phyloP scores from a whole-genome alignment of 1,284 basidiomycete species.

The Mycosarcoma maydis region DNA sequence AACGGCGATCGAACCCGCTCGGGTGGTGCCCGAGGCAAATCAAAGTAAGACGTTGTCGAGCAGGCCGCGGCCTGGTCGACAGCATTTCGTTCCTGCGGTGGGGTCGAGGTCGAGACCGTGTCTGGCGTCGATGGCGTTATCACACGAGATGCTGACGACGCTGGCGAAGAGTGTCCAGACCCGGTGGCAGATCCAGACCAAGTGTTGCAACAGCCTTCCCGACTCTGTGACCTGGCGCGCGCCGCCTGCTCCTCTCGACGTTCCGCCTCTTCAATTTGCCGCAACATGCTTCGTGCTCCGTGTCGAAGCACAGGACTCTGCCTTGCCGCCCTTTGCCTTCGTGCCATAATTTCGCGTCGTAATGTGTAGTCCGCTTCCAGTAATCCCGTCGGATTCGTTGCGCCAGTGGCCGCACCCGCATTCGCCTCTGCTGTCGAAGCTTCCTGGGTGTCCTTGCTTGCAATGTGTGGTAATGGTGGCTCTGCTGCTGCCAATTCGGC shows the following conservation, averaged over 20 bases:
- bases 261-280: slow-evolving; percentile 45
- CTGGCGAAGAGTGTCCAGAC: slow-evolving; percentile 26
- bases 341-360: slow-evolving; percentile 28
- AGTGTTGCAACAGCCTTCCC: slow-evolving; percentile 1
- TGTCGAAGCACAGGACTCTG: slow-evolving; percentile 31
- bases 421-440: neutral
- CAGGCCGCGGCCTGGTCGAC: neutral
- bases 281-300: slow-evolving; percentile 45
- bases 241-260: slow-evolving; percentile 30
- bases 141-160: slow-evolving; percentile 11
- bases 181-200: slow-evolving; percentile 17
- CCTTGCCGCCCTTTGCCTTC: slow-evolving; percentile 20
- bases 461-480: slow-evolving; percentile 12
- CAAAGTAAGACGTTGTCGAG: slow-evolving; percentile 39
- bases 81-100: slow-evolving; percentile 12
- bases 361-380: slow-evolving; percentile 32
- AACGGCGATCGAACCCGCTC: slow-evolving; percentile 35
- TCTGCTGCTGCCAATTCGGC: slow-evolving; percentile 36
- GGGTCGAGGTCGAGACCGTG: slow-evolving; percentile 15
- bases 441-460: neutral
- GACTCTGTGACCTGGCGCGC: slow-evolving; percentile 12
- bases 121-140: slow-evolving; percentile 30
- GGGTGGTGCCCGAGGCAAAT: slow-evolving; percentile 7
- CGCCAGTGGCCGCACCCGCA: neutral
- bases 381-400: slow-evolving; percentile 16